phyloP scores from a whole-genome alignment of 257 asterid species.

The Solanum etuberosum region DNA sequence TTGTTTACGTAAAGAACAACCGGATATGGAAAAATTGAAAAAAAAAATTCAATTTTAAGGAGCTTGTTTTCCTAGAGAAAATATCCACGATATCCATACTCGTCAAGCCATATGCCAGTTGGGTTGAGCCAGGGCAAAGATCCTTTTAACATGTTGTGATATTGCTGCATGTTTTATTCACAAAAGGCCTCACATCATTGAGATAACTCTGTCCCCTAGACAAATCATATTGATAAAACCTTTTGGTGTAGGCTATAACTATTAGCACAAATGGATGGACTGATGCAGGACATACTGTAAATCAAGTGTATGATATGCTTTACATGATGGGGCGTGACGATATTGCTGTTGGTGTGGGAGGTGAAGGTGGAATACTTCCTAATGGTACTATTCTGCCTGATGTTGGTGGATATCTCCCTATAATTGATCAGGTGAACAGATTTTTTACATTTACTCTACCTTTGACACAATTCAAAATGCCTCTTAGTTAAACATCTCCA shows the following conservation, averaged over 20 bases:
- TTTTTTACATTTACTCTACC: not conserved
- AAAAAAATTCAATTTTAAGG: no score
- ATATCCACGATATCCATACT: no score
- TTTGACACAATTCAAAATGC: not conserved
- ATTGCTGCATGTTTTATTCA: not conserved
- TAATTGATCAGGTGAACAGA: constrained; percentile 60
- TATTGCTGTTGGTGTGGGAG: constrained; percentile 79
- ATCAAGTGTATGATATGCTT: constrained; percentile 74
- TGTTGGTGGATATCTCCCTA: constrained; percentile 88
- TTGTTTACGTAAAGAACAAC: no score
- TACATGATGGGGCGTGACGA: constrained; percentile 94
- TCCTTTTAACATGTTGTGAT: not conserved
- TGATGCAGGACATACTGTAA: constrained; percentile 66
- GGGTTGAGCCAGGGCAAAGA: no score
- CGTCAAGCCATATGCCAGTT: no score
- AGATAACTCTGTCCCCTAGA: not conserved
- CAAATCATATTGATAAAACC: not conserved
- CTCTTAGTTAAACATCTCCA: not conserved
- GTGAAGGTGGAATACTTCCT: constrained; percentile 76
- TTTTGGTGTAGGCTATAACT: constrained; percentile 58
- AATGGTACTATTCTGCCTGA: constrained; percentile 57
- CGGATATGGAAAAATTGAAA: no score
- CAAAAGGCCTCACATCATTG: not conserved
- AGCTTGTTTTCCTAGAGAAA: no score
- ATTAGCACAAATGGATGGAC: constrained; percentile 66